Evolutionary conservation across 257 asterid genomes (phyloP).

Genomic region (Nemophila menziesii): DNA sequence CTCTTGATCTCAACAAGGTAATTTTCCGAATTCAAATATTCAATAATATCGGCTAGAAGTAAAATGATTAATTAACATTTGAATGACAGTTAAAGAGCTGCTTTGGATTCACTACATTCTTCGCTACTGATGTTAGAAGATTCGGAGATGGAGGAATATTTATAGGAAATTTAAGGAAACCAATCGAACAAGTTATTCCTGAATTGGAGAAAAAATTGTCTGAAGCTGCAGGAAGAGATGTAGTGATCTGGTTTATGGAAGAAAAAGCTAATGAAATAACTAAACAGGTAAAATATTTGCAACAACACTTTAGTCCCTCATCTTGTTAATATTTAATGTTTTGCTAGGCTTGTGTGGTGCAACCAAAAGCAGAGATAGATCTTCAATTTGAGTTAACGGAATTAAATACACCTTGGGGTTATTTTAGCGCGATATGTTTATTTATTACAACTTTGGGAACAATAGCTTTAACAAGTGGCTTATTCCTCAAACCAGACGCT

Average conservation of each 20-base stretch:
- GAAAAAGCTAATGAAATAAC: slow-evolving; percentile 59
- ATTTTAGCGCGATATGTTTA: slow-evolving; percentile 53
- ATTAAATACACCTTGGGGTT: slow-evolving; percentile 71
- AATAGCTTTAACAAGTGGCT: slow-evolving; percentile 74
- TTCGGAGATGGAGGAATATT: slow-evolving; percentile 93
- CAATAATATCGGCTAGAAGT: too few relatives aligned
- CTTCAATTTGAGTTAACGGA: slow-evolving; percentile 64
- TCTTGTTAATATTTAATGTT: slow-evolving; percentile 4
- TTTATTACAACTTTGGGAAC: slow-evolving; percentile 75
- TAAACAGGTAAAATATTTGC: slow-evolving; percentile 43
- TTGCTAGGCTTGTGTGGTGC: slow-evolving; percentile 80
- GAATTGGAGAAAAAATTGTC: slow-evolving; percentile 74
- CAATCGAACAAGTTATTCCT: slow-evolving; percentile 77
- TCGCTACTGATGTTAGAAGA: slow-evolving; percentile 80
- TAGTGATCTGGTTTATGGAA: slow-evolving; percentile 87
- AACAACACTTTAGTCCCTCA: not conserved
- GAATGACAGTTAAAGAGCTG: slow-evolving; percentile 63
- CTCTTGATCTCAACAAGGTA: slow-evolving; percentile 94
- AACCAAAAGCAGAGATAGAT: slow-evolving; percentile 84
- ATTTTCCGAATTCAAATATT: not conserved
- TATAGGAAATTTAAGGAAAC: slow-evolving; percentile 76
- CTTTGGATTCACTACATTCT: slow-evolving; percentile 80
- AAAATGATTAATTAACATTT: slow-evolving; percentile 3
- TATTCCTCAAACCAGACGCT: slow-evolving; percentile 75
- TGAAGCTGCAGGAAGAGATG: slow-evolving; percentile 87